Percentiles rank a stretch among this genome's conserved stretches.
Conservation (phyloP, 768 basidiomycete species). For the Lentinus brumalis region DNA sequence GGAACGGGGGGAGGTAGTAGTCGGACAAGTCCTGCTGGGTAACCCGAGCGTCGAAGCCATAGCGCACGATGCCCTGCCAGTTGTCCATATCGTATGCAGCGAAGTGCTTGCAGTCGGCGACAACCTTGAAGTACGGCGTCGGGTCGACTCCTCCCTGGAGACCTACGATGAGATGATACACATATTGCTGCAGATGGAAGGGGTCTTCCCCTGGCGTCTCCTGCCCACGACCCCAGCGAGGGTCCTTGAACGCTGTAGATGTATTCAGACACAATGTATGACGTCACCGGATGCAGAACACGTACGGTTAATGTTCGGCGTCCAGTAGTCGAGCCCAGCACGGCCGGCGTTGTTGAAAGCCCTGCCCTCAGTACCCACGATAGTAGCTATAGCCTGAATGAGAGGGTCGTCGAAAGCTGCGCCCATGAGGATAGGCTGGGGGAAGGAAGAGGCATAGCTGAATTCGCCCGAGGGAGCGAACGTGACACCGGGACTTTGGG, state of each 20-base stretch:
- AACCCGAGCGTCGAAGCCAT: constrained; percentile 55
- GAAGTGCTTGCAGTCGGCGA: constrained; percentile 63
- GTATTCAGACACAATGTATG: background rate
- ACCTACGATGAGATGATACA: constrained; percentile 53
- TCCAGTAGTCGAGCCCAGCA: constrained; percentile 58
- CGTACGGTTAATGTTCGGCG: constrained; percentile 46
- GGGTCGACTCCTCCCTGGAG: constrained; percentile 62
- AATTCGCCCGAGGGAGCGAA: constrained; percentile 54
- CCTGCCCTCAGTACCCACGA: constrained; percentile 58
- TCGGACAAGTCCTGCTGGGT: constrained; percentile 56
- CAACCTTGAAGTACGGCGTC: constrained; percentile 49
- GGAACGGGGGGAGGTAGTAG: constrained; percentile 58
- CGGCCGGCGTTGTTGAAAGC: constrained; percentile 58
- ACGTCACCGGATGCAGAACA: background rate
- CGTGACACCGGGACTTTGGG: constrained; percentile 50
- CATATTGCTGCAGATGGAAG: constrained; percentile 53
- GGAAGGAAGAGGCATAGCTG: constrained; percentile 61
- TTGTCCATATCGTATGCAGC: constrained; percentile 61
- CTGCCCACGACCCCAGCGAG: constrained; percentile 64
- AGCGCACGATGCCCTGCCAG: constrained; percentile 53
- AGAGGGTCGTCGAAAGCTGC: constrained; percentile 58
- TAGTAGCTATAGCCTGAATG: constrained; percentile 48
- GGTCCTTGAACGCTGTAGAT: constrained; percentile 51
- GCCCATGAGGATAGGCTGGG: constrained; percentile 54
- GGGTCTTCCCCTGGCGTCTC: constrained; percentile 67